phyloP scores from a whole-genome alignment of 768 basidiomycete genomes.

The Termitomyces sp. region DNA sequence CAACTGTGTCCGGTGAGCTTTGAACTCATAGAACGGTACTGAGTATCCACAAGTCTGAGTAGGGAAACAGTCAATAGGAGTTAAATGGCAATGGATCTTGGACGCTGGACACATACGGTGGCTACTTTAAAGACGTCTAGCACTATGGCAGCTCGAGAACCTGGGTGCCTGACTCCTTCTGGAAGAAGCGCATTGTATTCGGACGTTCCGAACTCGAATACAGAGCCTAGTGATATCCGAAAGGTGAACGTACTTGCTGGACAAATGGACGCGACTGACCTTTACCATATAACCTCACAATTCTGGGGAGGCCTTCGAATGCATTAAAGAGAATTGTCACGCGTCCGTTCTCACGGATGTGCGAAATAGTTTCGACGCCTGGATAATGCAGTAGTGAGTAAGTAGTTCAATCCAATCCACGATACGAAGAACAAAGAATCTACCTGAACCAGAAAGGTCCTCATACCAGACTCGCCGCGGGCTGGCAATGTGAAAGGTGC shows the following conservation, averaged over 20 bases:
- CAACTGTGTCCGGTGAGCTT: constrained; percentile 49
- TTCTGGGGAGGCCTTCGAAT: constrained; percentile 55
- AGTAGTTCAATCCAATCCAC: background rate
- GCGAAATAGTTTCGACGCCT: constrained; percentile 38
- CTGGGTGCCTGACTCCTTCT: constrained; percentile 39
- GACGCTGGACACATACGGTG: constrained; percentile 25
- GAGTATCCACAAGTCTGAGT: constrained; percentile 62
- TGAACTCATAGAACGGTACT: constrained; percentile 56
- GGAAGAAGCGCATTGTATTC: constrained; percentile 54
- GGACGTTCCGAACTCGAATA: constrained; percentile 57
- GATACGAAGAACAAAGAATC: constrained; percentile 12
- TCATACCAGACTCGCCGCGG: constrained; percentile 65
- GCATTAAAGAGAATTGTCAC: constrained; percentile 59
- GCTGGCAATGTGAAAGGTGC: constrained; percentile 57
- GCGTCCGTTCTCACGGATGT: constrained; percentile 58
- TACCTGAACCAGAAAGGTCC: constrained; percentile 66
- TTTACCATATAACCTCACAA: constrained; percentile 54
- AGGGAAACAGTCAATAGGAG: background rate
- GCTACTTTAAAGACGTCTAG: constrained; percentile 56
- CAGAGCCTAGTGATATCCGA: constrained; percentile 35
- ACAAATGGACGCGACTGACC: constrained; percentile 28
- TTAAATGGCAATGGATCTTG: background rate
- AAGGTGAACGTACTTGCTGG: background rate
- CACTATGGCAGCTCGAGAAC: constrained; percentile 56
- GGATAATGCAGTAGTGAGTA: background rate